These are phyloP conservation scores for Diaporthe ampelina DNA, from an alignment of 2,329 filamentous ascomycete genomes.

Conservation along the genomic window DNA sequence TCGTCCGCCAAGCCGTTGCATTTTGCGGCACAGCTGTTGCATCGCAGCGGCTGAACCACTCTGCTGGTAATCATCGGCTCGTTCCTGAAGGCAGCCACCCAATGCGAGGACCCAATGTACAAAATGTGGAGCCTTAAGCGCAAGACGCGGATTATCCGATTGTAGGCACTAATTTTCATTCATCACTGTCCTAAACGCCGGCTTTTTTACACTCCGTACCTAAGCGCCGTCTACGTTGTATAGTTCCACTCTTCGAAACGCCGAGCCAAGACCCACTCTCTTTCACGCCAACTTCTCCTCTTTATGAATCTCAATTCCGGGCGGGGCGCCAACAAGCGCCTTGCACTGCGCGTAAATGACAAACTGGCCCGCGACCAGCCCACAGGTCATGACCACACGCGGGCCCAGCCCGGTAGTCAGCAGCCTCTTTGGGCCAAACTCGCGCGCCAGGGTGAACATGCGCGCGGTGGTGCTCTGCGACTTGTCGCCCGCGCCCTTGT, in stretches of 20 bases:
- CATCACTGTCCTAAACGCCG: no score
- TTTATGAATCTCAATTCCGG: slow-evolving; percentile 67
- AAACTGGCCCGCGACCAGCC: slow-evolving; percentile 66
- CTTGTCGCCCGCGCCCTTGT: slow-evolving; percentile 66
- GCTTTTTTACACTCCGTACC: no score
- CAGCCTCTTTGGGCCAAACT: slow-evolving; percentile 65
- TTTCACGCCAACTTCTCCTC: slow-evolving; percentile 49
- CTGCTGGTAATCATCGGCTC: no score
- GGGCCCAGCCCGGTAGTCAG: slow-evolving; percentile 63
- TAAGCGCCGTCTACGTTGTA: slow-evolving; percentile 23
- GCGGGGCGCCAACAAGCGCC: slow-evolving; percentile 64
- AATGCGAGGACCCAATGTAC: no score
- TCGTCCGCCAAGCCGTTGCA: no score
- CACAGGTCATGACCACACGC: slow-evolving; percentile 67
- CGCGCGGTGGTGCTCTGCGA: slow-evolving; percentile 62
- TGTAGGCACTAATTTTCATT: no score
- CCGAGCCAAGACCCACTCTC: neutral
- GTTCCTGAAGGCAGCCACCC: no score
- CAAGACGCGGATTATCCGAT: no score
- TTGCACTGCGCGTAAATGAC: slow-evolving; percentile 70
- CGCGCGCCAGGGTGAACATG: slow-evolving; percentile 65
- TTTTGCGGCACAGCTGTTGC: no score
- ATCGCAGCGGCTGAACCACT: no score
- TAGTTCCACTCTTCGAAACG: slow-evolving; percentile 5
- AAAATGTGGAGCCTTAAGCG: no score